Conservation (phyloP, 306 rosid species). For the Trifolium subterraneum region DNA sequence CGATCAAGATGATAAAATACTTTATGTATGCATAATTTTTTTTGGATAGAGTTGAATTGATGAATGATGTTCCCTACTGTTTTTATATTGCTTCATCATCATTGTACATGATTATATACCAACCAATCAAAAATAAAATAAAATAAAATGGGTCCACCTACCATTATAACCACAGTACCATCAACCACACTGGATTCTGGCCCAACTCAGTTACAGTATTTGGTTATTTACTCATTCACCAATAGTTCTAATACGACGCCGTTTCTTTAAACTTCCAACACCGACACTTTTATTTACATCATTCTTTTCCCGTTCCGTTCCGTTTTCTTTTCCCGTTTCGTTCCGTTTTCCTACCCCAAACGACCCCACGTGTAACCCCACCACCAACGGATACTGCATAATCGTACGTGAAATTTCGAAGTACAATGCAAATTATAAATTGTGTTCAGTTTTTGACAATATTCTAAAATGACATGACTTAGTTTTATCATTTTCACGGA, state of each 20-base stretch:
- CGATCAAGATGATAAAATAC: not conserved
- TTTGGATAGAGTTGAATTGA: not conserved
- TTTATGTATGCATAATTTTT: not conserved
- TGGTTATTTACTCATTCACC: not conserved
- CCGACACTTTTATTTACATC: not conserved
- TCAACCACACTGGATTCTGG: not conserved
- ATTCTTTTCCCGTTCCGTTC: not conserved
- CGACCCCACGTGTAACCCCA: not conserved
- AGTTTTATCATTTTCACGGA: too few species aligned
- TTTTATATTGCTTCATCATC: not conserved
- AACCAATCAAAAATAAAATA: slow-evolving; percentile 4
- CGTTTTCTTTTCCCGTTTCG: not conserved
- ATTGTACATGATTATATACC: not conserved
- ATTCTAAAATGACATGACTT: too few species aligned
- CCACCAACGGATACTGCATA: too few species aligned
- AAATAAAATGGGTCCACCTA: not conserved
- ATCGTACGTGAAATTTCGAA: too few species aligned
- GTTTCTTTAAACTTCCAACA: not conserved
- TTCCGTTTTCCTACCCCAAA: not conserved
- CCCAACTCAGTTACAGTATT: not conserved
- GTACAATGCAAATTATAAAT: too few species aligned
- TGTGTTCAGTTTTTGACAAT: too few species aligned
- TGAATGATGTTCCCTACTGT: not conserved
- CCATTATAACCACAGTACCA: not conserved
- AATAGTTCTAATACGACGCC: not conserved